Conservation (phyloP, 1,284 basidiomycete genomes). For the Ustilago nuda region DNA sequence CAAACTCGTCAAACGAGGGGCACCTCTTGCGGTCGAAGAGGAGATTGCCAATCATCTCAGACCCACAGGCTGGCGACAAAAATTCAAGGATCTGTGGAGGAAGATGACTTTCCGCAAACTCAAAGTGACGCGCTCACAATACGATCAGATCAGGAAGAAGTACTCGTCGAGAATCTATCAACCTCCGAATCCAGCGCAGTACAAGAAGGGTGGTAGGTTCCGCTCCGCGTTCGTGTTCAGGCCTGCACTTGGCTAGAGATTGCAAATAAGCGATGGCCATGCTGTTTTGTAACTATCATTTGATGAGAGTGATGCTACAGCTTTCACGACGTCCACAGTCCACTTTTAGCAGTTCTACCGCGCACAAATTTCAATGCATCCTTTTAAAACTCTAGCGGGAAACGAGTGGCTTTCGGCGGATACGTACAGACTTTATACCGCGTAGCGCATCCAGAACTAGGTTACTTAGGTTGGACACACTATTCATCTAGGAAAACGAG, state of each 20-base stretch:
- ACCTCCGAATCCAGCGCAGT: not conserved
- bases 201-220: slow-evolving; percentile 4
- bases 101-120: slow-evolving; percentile 7
- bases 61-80: slow-evolving; percentile 13
- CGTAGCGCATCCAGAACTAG: too few relatives aligned
- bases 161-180: not conserved
- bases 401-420: too few relatives aligned
- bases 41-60: slow-evolving; percentile 20
- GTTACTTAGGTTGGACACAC: too few relatives aligned
- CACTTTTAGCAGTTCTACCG: too few relatives aligned
- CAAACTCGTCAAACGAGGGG: slow-evolving; percentile 17
- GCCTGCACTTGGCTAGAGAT: not conserved
- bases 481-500: too few relatives aligned
- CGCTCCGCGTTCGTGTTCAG: not conserved
- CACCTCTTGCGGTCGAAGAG: not conserved
- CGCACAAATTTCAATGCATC: too few relatives aligned
- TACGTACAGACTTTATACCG: too few relatives aligned
- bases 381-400: too few relatives aligned
- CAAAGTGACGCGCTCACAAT: slow-evolving; percentile 7
- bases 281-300: not conserved
- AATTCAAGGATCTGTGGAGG: slow-evolving; percentile 17
- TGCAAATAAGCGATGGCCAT: not conserved
- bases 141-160: slow-evolving; percentile 5
- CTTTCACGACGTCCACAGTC: too few relatives aligned
- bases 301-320: not conserved